These are phyloP conservation scores for Colletotrichum navitas DNA, from an alignment of 2,329 filamentous ascomycete species.

Conservation along the genomic window DNA sequence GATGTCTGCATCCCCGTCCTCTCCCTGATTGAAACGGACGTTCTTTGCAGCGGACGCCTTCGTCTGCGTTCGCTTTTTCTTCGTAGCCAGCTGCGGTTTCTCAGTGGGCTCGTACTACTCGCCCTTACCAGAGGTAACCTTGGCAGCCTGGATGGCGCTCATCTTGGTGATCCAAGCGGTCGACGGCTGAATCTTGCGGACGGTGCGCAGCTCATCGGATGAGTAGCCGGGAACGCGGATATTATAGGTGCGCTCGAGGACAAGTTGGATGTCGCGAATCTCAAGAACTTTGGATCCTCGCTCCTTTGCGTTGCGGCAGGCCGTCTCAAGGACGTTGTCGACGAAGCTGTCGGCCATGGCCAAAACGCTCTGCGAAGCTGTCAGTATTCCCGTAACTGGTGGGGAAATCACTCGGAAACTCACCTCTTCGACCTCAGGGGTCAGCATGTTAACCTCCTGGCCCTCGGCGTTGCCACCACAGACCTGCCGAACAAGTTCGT, in stretches of 20 bases:
- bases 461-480: conserved; percentile 82
- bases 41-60: conserved; percentile 13
- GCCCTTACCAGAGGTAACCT: conserved; percentile 76
- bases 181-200: conserved; percentile 91
- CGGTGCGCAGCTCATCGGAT: conserved; percentile 92
- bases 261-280: conserved; percentile 85
- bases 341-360: conserved; percentile 94
- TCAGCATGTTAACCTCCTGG: conserved; percentile 81
- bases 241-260: conserved; percentile 88
- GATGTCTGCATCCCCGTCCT: conserved; percentile 2
- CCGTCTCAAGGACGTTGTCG: conserved; percentile 87
- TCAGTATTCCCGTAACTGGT: conserved; percentile 27
- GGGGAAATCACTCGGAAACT: conserved; percentile 45
- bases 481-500: conserved; percentile 94
- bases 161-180: conserved; percentile 95
- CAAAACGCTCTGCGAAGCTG: conserved; percentile 76
- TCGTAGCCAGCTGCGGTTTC: conserved; percentile 13
- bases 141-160: conserved; percentile 94
- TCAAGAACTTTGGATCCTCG: conserved; percentile 92
- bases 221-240: conserved; percentile 95
- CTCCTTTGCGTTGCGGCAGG: conserved; percentile 93
- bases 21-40: conserved; percentile 26
- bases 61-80: conserved; percentile 5
- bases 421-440: conserved; percentile 96
- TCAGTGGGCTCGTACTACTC: conserved; percentile 55